These are phyloP conservation scores for Chaetomium sp. DNA, from an alignment of 2,329 filamentous ascomycete genomes.

Conservation along the genomic window DNA sequence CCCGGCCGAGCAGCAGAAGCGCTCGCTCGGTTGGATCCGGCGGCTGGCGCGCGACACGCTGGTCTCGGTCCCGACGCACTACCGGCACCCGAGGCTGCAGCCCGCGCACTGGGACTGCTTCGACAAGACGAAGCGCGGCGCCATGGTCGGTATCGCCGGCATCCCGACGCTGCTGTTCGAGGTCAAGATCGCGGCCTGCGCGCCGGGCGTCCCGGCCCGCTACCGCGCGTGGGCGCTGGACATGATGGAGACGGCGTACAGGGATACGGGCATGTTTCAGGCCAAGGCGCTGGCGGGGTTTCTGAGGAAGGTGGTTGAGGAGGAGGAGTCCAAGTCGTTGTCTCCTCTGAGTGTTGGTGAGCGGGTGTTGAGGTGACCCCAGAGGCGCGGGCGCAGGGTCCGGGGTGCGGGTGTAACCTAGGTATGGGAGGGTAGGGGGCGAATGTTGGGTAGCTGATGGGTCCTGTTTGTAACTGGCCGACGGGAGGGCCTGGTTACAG, in stretches of 20 bases:
- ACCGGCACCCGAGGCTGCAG: constrained; percentile 52
- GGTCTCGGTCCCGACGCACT: constrained; percentile 52
- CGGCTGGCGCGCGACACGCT: constrained; percentile 49
- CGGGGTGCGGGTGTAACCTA: not conserved
- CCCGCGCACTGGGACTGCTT: constrained; percentile 37
- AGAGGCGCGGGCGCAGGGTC: not conserved
- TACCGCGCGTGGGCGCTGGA: constrained; percentile 50
- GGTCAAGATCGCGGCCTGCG: constrained; percentile 50
- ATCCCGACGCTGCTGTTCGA: constrained; percentile 54
- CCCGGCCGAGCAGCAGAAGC: constrained; percentile 37
- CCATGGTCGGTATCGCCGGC: constrained; percentile 48
- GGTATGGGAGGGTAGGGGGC: too few relatives aligned
- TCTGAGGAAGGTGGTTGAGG: constrained; percentile 28
- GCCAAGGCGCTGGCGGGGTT: constrained; percentile 48
- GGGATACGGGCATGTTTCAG: constrained; percentile 55
- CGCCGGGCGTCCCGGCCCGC: constrained; percentile 47
- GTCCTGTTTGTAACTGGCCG: not conserved
- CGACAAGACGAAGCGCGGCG: constrained; percentile 45
- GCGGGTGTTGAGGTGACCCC: not conserved
- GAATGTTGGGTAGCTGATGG: not conserved
- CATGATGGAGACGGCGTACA: constrained; percentile 53
- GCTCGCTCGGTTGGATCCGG: constrained; percentile 42
- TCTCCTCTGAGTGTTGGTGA: not conserved
- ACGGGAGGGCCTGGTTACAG: not conserved
- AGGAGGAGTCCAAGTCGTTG: not conserved